These are phyloP conservation scores for Sporothrix curviconia DNA, from an alignment of 2,329 filamentous ascomycete species.

Conservation along the genomic window DNA sequence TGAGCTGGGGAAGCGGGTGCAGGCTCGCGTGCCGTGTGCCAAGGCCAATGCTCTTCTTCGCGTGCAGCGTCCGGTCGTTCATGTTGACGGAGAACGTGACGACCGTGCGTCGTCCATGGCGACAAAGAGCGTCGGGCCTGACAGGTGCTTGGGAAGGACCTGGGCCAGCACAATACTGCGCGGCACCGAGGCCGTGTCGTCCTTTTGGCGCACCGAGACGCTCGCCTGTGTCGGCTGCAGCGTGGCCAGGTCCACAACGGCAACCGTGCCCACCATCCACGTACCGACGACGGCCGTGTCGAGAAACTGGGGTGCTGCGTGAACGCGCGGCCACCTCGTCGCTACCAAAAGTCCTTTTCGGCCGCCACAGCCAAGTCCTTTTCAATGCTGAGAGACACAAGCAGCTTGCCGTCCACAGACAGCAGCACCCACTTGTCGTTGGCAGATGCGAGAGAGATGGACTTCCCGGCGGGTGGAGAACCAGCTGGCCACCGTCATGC, in stretches of 20 bases:
- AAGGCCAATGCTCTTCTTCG: constrained; percentile 73
- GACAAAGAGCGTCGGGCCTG: constrained; percentile 71
- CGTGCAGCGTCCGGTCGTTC: constrained; percentile 55
- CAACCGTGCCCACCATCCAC: constrained; percentile 76
- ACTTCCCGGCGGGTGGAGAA: constrained; percentile 37
- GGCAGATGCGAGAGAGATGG: constrained; percentile 72
- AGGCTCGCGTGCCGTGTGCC: constrained; percentile 81
- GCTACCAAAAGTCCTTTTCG: constrained; percentile 54
- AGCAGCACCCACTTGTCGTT: constrained; percentile 65
- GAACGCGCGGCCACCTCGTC: constrained; percentile 83
- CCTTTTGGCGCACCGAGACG: constrained; percentile 51
- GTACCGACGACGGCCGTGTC: constrained; percentile 75
- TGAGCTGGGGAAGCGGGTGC: constrained; percentile 63
- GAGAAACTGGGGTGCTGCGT: constrained; percentile 58
- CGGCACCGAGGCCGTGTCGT: constrained; percentile 71
- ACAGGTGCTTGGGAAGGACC: constrained; percentile 55
- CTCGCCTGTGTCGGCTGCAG: constrained; percentile 57
- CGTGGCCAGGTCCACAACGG: constrained; percentile 62
- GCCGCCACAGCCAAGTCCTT: constrained; percentile 51
- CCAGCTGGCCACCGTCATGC: constrained; percentile 55
- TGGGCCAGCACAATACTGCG: constrained; percentile 74
- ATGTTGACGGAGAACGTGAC: constrained; percentile 71
- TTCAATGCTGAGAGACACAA: constrained; percentile 62
- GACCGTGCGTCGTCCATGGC: constrained; percentile 87
- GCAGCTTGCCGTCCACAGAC: constrained; percentile 65